A percentile compares a stretch with the other conserved stretches of the same genome.
Evolutionary conservation across 2,329 filamentous ascomycete species (phyloP).

Genomic region (Cladophialophora carrionii): DNA sequence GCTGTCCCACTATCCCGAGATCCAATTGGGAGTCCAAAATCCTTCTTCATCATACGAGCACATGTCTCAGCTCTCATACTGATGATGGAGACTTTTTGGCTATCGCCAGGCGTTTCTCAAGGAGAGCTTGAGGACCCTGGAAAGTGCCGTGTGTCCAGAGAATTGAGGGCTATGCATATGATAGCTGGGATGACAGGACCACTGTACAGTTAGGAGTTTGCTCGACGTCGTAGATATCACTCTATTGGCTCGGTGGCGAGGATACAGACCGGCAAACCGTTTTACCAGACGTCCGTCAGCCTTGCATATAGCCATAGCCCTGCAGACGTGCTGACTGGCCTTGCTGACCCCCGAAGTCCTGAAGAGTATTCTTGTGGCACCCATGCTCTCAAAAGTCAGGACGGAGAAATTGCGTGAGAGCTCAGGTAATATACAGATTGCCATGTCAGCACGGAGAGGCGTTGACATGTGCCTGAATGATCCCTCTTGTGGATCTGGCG

Average conservation of each 20-base stretch:
- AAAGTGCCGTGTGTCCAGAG: background rate
- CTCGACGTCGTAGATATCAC: background rate
- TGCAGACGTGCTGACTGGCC: background rate
- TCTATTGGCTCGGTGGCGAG: background rate
- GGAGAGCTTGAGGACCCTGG: background rate
- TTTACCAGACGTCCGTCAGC: constrained; percentile 2
- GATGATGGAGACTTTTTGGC: background rate
- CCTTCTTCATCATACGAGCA: background rate
- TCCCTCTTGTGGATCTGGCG: background rate
- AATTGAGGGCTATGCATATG: background rate
- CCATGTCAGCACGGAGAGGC: background rate
- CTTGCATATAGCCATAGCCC: constrained; percentile 2
- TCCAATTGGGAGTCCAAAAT: background rate
- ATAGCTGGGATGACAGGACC: background rate
- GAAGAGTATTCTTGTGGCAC: background rate
- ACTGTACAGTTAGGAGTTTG: background rate
- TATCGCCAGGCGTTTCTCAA: background rate
- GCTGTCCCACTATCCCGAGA: background rate
- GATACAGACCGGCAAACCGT: background rate
- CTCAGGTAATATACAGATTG: background rate
- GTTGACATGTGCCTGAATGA: background rate
- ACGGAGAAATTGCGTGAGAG: background rate
- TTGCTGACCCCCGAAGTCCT: background rate
- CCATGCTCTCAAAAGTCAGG: background rate
- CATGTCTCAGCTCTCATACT: background rate